phyloP scores from a whole-genome alignment of 371 early-diverging fungal genomes.

The Fennellomyces sp. region DNA sequence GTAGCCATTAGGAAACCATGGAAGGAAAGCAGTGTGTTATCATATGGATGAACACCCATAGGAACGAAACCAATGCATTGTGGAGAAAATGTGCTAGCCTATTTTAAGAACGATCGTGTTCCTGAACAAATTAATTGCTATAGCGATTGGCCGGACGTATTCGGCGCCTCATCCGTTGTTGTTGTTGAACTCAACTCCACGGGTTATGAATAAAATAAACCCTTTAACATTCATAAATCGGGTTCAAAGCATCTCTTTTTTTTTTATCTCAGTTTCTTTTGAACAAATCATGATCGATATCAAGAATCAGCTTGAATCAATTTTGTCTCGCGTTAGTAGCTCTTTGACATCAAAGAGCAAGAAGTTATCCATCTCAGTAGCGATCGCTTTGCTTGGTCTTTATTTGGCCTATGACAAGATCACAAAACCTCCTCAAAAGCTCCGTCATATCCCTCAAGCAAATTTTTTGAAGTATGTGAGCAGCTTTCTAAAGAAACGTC shows the following conservation, averaged over 20 bases:
- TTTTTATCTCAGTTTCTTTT: no score
- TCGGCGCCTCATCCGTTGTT: background rate
- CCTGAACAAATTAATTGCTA: background rate
- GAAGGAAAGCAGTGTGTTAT: no score
- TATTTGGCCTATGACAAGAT: constrained; percentile 2
- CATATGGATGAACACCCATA: no score
- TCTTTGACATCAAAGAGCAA: background rate
- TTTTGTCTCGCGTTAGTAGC: background rate
- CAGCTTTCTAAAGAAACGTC: background rate
- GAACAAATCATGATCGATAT: no score
- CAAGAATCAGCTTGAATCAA: background rate
- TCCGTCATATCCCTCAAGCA: constrained; percentile 16
- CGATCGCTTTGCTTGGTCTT: constrained; percentile 1
- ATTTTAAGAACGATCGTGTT: no score
- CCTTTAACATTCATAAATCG: background rate
- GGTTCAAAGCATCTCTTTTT: background rate
- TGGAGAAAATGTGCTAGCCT: no score
- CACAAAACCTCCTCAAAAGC: constrained; percentile 10
- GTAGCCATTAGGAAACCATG: no score
- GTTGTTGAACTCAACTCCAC: background rate
- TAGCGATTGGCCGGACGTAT: background rate
- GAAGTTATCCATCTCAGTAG: background rate
- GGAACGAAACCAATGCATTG: no score
- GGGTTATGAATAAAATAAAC: background rate
- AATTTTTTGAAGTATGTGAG: background rate